phyloP scores from a whole-genome alignment of 371 early-diverging fungal species.

The Sanchytrium tribonematis region DNA sequence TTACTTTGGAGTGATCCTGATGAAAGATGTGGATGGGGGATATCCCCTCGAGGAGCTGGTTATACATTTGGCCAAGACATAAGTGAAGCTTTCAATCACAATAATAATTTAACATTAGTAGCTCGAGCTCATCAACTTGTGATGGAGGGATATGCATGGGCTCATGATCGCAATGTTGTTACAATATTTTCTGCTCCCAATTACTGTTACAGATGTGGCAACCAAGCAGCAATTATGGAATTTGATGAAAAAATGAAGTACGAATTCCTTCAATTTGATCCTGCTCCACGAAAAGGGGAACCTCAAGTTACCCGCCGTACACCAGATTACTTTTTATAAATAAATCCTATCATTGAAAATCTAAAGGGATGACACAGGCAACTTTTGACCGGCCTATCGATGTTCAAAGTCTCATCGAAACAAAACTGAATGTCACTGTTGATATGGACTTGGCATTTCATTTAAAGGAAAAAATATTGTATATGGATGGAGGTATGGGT shows the following conservation, averaged over 20 bases:
- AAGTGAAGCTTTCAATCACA: conserved; percentile 57
- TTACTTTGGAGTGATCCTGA: conserved; percentile 54
- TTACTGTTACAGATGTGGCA: conserved; percentile 96
- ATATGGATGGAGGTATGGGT: conserved; percentile 72
- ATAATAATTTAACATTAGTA: conserved; percentile 41
- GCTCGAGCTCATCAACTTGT: conserved; percentile 95
- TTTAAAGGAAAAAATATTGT: conserved; percentile 44
- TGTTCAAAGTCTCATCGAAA: background rate
- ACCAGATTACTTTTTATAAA: conserved; percentile 93
- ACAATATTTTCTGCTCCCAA: conserved; percentile 94
- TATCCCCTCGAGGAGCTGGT: conserved; percentile 82
- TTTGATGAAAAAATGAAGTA: conserved; percentile 75
- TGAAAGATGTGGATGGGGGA: conserved; percentile 31
- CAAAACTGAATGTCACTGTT: background rate
- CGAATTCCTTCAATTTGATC: conserved; percentile 92
- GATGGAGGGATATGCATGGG: conserved; percentile 95
- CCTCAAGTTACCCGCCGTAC: conserved; percentile 88
- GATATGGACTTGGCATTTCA: background rate
- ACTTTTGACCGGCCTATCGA: background rate
- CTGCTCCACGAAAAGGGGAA: conserved; percentile 88
- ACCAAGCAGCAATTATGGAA: conserved; percentile 79
- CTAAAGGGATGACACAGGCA: too few relatives aligned
- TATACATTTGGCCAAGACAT: conserved; percentile 61
- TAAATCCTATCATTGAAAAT: too few relatives aligned
- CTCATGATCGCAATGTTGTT: conserved; percentile 68